Percentiles rank a stretch among this genome's conserved stretches.
Conservation (phyloP, 306 rosid genomes). For the Vicia villosa region DNA sequence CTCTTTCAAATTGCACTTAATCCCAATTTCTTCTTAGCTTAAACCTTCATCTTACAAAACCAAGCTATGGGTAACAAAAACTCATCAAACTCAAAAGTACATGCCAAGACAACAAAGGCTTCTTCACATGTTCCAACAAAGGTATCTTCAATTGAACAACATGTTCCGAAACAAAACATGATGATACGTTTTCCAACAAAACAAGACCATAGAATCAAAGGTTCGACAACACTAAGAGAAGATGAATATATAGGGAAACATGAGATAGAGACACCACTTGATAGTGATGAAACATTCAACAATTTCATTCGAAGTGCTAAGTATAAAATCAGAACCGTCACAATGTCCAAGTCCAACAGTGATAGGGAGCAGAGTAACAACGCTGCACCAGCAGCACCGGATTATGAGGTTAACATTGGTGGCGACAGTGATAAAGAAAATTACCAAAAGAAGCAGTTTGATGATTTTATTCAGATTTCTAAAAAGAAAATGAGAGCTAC, state of each 20-base stretch:
- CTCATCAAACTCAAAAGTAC: constrained; percentile 34
- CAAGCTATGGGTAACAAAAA: constrained; percentile 28
- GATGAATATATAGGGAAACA: neutral
- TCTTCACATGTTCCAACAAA: neutral
- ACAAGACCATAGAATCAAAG: neutral
- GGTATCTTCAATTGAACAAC: constrained; percentile 11
- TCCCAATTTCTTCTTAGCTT: constrained; percentile 22
- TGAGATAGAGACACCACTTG: constrained; percentile 10
- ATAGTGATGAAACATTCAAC: constrained; percentile 40
- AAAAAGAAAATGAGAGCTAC: constrained; percentile 45
- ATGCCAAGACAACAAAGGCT: neutral
- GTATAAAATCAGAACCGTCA: constrained; percentile 31
- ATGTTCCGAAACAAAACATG: neutral
- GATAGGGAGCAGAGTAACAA: constrained; percentile 26
- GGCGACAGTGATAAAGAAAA: constrained; percentile 14
- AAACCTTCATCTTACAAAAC: constrained; percentile 18
- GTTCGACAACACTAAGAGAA: neutral
- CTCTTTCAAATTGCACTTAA: constrained; percentile 8
- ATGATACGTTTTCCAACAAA: neutral
- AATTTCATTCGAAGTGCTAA: constrained; percentile 40
- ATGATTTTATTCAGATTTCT: constrained; percentile 46
- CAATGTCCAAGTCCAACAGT: constrained; percentile 31
- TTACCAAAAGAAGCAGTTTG: constrained; percentile 41
- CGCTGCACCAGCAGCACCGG: neutral
- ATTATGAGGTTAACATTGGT: constrained; percentile 7